Percentiles rank a stretch among this genome's conserved stretches.
Conservation (phyloP, 768 basidiomycete species). For the Sporobolomyces roseus region DNA sequence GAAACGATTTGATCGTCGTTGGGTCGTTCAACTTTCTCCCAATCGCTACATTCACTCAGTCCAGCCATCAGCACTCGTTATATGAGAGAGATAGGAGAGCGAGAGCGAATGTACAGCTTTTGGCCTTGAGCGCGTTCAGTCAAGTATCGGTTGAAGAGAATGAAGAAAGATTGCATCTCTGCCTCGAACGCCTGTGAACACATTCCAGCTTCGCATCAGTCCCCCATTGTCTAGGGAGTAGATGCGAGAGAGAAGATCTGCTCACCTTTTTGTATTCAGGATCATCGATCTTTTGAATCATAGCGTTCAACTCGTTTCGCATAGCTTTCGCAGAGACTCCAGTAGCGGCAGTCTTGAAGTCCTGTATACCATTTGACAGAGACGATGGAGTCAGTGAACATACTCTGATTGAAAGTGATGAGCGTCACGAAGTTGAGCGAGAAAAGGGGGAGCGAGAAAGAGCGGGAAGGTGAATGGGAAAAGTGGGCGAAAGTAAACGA, state of each 20-base stretch:
- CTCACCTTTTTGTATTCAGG: conserved; percentile 72
- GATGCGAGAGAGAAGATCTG: conserved; percentile 20
- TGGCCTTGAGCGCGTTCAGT: conserved; percentile 77
- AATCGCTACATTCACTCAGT: conserved; percentile 57
- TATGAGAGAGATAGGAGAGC: neutral
- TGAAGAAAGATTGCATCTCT: conserved; percentile 95
- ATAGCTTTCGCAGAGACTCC: conserved; percentile 91
- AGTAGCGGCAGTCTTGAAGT: conserved; percentile 76
- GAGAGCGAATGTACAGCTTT: conserved; percentile 63
- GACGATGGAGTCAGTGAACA: neutral
- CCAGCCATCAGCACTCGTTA: neutral
- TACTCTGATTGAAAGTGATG: no score
- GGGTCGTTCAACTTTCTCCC: conserved; percentile 85
- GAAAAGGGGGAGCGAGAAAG: no score
- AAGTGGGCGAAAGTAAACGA: no score
- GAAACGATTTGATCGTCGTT: conserved; percentile 78
- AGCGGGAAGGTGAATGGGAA: no score
- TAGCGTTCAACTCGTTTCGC: conserved; percentile 94
- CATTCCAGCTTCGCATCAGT: neutral
- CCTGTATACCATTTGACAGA: neutral
- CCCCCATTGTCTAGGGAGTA: neutral
- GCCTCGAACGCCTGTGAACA: conserved; percentile 71
- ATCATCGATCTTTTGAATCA: conserved; percentile 81
- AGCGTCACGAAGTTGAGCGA: no score
- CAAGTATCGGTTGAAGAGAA: conserved; percentile 91